Evolutionary conservation across 2,329 filamentous ascomycete genomes (phyloP), one percentile per base, ranked within the genome.

Genomic region (Nothomitra cinnamomea): DNA sequence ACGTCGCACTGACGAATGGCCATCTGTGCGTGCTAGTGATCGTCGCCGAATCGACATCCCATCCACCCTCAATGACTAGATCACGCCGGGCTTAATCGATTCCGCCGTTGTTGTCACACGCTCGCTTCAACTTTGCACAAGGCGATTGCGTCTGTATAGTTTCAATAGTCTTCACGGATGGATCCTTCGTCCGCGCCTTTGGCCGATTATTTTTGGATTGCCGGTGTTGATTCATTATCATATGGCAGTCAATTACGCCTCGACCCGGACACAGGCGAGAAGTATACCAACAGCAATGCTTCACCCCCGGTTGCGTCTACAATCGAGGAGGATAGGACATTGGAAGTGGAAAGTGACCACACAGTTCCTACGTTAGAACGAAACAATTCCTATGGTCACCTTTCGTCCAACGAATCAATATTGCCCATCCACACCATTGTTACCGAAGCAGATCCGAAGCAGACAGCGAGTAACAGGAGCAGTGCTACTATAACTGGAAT

Each of bases 191-290:
- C 79, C 58, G 74, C 74, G 58, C 81, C 81, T 63, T 72, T 85
- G 65, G 81, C 81, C 67, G 81, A 85, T 66, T 85, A 85, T 69
- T 85, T 85, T 67, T 85, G 81, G 81, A 83, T 85, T 65, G 81
- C 81, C 59, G 81, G 81, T 62, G 73, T 85, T 67, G 80, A 84
- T 66, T 77, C 78, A 57, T 73, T 83, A 60, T 74, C 76, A 54
- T 83, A 83, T 69, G 73, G 78, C 57, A 80, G 83, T 59, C 64
- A 69, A 61, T 67, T 67, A 43, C 53, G 45, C 3, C 38, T 55
- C 12, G 53, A 43, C 32, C 24, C 49, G 8, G 41, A 54, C 13
- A 32, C 48, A 19, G 53, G 61, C 68, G 72, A 54, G 74, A 78
- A 61, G 66, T 78, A 2, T 67, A 78, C 58, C 71, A 62, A 61